phyloP scores from a whole-genome alignment of 805 yeast genomes.

The Candida insectalens region DNA sequence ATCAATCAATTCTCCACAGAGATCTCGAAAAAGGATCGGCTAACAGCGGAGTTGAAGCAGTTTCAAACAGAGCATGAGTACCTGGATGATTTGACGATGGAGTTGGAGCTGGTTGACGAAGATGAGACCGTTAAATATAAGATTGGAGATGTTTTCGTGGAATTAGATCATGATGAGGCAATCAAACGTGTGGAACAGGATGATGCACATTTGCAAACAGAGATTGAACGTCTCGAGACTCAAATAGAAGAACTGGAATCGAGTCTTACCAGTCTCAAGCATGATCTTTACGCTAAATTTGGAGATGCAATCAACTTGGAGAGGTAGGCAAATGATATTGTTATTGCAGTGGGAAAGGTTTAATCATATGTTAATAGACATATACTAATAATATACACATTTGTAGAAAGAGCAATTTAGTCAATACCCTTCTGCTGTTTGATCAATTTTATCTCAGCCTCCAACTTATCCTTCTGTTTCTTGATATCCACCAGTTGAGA shows the following conservation, averaged over 20 bases:
- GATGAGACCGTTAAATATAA: conserved; percentile 67
- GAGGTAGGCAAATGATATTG: conserved; percentile 22
- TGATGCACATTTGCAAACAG: conserved; percentile 38
- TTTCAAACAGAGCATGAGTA: conserved; percentile 71
- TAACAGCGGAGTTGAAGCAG: conserved; percentile 37
- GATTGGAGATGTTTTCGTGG: conserved; percentile 75
- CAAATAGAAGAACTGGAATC: conserved; percentile 43
- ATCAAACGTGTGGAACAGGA: conserved; percentile 60
- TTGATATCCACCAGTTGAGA: conserved; percentile 72
- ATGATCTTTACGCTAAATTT: conserved; percentile 74
- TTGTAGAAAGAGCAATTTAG: conserved; percentile 2
- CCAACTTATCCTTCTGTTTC: conserved; percentile 78
- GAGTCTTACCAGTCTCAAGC: conserved; percentile 52
- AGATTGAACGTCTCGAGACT: conserved; percentile 36
- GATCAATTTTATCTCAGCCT: conserved; percentile 59
- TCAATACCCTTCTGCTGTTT: conserved; percentile 22
- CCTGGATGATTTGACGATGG: conserved; percentile 76
- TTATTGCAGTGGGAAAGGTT: conserved; percentile 1
- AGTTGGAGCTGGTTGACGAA: conserved; percentile 76
- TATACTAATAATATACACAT: conserved; percentile 3
- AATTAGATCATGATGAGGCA: conserved; percentile 55
- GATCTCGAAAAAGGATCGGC: conserved; percentile 57
- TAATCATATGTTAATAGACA: not conserved
- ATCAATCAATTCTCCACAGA: conserved; percentile 85
- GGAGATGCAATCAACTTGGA: conserved; percentile 87